These are phyloP conservation scores for Verticillium nubilum DNA, from an alignment of 2,329 filamentous ascomycete genomes.

Conservation along the genomic window DNA sequence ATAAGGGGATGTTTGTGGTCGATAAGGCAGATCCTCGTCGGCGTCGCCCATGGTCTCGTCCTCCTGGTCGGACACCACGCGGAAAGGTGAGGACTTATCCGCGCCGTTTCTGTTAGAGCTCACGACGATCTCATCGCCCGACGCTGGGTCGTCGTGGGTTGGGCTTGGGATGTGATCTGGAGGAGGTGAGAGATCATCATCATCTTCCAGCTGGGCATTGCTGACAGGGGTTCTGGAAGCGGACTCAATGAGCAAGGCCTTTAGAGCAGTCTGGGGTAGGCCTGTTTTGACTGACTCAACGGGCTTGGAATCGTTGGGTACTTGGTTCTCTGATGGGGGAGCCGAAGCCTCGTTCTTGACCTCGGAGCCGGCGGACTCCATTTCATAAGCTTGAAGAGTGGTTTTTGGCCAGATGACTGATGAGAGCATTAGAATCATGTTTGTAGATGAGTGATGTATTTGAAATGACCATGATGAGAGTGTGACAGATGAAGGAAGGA, in stretches of 20 bases:
- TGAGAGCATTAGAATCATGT: not conserved
- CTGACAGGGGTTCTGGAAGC: slow-evolving; percentile 4
- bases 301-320: not conserved
- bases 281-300: not conserved
- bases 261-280: not conserved
- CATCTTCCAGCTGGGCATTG: slow-evolving; percentile 24
- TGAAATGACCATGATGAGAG: no score
- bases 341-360: not conserved
- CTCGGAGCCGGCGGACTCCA: not conserved
- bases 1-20: slow-evolving; percentile 31
- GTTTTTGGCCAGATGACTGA: not conserved
- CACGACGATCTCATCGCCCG: slow-evolving; percentile 50
- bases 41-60: slow-evolving; percentile 39
- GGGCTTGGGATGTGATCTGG: slow-evolving; percentile 30
- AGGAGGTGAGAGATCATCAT: slow-evolving; percentile 39
- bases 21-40: slow-evolving; percentile 26
- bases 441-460: not conserved
- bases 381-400: not conserved
- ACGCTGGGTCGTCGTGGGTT: slow-evolving; percentile 30
- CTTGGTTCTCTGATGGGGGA: not conserved
- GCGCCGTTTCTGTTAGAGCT: slow-evolving; percentile 33
- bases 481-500: not conserved
- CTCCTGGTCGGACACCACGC: slow-evolving; percentile 28
- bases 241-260: not conserved
- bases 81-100: slow-evolving; percentile 28